These are phyloP conservation scores for Boletus sp. DNA, from an alignment of 768 basidiomycete genomes.

Conservation along the genomic window DNA sequence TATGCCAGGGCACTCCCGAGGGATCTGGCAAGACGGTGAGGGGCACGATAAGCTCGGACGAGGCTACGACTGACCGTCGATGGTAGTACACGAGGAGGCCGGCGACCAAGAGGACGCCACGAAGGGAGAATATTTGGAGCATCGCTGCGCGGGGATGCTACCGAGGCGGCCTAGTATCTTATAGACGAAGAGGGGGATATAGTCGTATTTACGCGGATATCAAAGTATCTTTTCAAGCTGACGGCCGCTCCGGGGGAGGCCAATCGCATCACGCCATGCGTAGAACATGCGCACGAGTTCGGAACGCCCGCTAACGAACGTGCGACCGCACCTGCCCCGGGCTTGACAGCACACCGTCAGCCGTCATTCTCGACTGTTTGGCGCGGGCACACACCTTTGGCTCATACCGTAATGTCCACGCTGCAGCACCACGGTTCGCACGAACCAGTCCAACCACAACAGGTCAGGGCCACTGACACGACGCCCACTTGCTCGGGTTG, in stretches of 20 bases:
- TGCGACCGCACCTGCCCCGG: slow-evolving; percentile 1
- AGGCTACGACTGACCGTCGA: slow-evolving; percentile 9
- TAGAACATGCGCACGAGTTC: slow-evolving; percentile 5
- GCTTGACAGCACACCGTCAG: not conserved
- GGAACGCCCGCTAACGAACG: not conserved
- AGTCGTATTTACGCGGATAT: not conserved
- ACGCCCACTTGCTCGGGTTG: too few relatives aligned
- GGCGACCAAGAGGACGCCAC: slow-evolving; percentile 18
- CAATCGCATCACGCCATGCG: not conserved
- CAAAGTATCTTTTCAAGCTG: not conserved
- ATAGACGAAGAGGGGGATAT: not conserved
- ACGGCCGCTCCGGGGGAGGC: not conserved
- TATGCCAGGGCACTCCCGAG: slow-evolving; percentile 21
- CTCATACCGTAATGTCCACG: not conserved
- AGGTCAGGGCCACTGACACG: too few relatives aligned
- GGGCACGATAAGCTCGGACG: too few relatives aligned
- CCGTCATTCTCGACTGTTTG: not conserved
- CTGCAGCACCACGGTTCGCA: not conserved
- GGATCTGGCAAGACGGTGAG: slow-evolving; percentile 5
- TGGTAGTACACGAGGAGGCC: slow-evolving; percentile 19
- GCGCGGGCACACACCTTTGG: not conserved
- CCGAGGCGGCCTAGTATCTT: not conserved
- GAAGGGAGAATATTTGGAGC: slow-evolving; percentile 8
- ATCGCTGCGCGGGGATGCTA: not conserved
- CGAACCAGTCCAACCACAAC: too few relatives aligned